Percentiles rank a stretch among this genome's conserved stretches.
Evolutionary conservation across 2,329 filamentous ascomycete species (phyloP).

Genomic region (Rhinocladiella similis): DNA sequence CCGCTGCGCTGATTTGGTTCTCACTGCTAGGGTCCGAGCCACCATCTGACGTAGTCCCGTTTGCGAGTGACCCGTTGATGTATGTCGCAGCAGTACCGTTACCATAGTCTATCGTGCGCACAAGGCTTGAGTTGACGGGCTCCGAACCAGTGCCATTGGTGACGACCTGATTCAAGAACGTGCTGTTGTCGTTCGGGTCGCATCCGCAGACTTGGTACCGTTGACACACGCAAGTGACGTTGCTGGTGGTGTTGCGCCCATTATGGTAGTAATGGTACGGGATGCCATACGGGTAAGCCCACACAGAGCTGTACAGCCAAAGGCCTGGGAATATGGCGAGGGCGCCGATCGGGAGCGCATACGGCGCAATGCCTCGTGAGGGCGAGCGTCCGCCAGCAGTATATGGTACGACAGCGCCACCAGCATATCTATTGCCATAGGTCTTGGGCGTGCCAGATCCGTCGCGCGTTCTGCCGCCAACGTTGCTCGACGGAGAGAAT

Average conservation of each 20-base stretch:
- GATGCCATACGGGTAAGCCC: constrained; percentile 55
- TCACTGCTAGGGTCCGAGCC: constrained; percentile 32
- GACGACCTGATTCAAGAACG: constrained; percentile 44
- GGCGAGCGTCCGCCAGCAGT: constrained; percentile 45
- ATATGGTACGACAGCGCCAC: constrained; percentile 56
- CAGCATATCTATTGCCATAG: constrained; percentile 57
- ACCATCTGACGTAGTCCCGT: constrained; percentile 41
- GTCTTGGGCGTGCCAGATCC: constrained; percentile 46
- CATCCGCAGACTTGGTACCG: constrained; percentile 58
- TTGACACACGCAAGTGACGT: constrained; percentile 58
- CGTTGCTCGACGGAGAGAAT: constrained; percentile 29
- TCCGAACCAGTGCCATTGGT: constrained; percentile 39
- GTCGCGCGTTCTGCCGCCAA: constrained; percentile 33
- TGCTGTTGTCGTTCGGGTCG: constrained; percentile 50
- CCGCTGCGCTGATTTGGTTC: constrained; percentile 22
- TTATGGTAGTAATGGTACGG: constrained; percentile 49
- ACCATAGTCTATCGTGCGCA: constrained; percentile 38
- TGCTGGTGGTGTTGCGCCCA: constrained; percentile 40
- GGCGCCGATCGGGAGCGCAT: constrained; percentile 49
- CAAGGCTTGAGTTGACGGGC: constrained; percentile 39
- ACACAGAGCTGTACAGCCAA: constrained; percentile 55
- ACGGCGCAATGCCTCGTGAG: constrained; percentile 49
- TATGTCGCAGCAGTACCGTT: constrained; percentile 48
- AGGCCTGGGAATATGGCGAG: constrained; percentile 52
- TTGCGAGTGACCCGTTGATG: constrained; percentile 50